These are phyloP conservation scores for Amanita jacksonii DNA, from an alignment of 768 basidiomycete genomes.

Conservation along the genomic window DNA sequence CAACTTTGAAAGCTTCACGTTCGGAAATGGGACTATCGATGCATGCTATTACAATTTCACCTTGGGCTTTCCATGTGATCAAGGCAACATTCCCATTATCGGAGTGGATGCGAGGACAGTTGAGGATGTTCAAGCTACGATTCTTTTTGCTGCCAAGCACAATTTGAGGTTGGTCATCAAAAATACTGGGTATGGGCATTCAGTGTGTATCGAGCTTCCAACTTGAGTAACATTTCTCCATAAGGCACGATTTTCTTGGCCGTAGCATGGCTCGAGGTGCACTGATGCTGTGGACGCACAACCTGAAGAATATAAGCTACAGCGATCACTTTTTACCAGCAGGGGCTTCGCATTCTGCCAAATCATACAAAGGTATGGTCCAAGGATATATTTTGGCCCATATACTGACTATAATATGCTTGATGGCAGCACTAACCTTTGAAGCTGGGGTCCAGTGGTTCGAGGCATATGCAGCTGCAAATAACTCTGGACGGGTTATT, in stretches of 20 bases:
- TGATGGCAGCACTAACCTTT: constrained; percentile 19
- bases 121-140: constrained; percentile 26
- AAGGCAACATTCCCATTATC: constrained; percentile 32
- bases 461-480: constrained; percentile 30
- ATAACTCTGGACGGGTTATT: constrained; percentile 29
- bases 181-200: constrained; percentile 21
- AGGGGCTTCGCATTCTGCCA: constrained; percentile 18
- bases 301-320: constrained; percentile 26
- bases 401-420: not conserved
- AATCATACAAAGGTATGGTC: not conserved
- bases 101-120: constrained; percentile 31
- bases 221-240: constrained; percentile 9
- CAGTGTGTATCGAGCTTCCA: not conserved
- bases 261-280: constrained; percentile 31
- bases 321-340: constrained; percentile 20
- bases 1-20: constrained; percentile 16
- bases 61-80: constrained; percentile 29
- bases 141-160: constrained; percentile 11
- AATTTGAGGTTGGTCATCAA: constrained; percentile 30
- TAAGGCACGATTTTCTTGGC: constrained; percentile 34
- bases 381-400: not conserved
- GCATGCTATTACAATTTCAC: constrained; percentile 41
- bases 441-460: constrained; percentile 38
- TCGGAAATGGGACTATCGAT: constrained; percentile 29
- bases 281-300: constrained; percentile 32